Conservation (phyloP, 2,329 filamentous ascomycete species). For the Phyllosticta capitalensis region DNA sequence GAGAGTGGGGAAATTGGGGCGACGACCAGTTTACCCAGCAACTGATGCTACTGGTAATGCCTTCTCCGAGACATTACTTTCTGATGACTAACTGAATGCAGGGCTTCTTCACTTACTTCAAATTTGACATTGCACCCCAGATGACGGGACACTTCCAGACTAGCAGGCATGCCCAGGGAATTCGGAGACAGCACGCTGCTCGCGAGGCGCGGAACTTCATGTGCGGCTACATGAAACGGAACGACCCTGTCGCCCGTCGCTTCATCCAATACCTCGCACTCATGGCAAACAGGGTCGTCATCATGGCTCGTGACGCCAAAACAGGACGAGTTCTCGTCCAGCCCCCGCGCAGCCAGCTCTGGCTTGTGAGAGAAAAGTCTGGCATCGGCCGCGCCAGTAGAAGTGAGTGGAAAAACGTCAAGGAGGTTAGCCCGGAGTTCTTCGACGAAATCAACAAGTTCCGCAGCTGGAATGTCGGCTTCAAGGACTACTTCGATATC, state of each 20-base stretch:
- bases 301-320: slow-evolving; percentile 34
- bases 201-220: slow-evolving; percentile 33
- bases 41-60: slow-evolving; percentile 31
- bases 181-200: slow-evolving; percentile 25
- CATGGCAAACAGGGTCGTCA: slow-evolving; percentile 27
- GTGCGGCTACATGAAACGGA: slow-evolving; percentile 34
- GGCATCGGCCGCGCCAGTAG: slow-evolving; percentile 31
- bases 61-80: not conserved
- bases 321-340: slow-evolving; percentile 28
- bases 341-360: slow-evolving; percentile 30
- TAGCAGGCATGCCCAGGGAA: slow-evolving; percentile 13
- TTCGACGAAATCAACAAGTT: slow-evolving; percentile 32
- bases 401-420: slow-evolving; percentile 29
- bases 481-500: slow-evolving; percentile 36
- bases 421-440: slow-evolving; percentile 27
- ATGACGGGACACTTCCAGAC: slow-evolving; percentile 24
- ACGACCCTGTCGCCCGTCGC: slow-evolving; percentile 32
- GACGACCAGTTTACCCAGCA: slow-evolving; percentile 31
- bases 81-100: slow-evolving; percentile 7
- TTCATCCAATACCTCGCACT: slow-evolving; percentile 36
- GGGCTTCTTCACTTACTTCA: slow-evolving; percentile 30
- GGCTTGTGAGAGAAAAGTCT: slow-evolving; percentile 30
- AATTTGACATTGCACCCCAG: slow-evolving; percentile 24
- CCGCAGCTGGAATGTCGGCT: slow-evolving; percentile 31
- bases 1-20: slow-evolving; percentile 36